Evolutionary conservation across 371 early-diverging fungal genomes (phyloP).

Genomic region (Mucor plumbeus): DNA sequence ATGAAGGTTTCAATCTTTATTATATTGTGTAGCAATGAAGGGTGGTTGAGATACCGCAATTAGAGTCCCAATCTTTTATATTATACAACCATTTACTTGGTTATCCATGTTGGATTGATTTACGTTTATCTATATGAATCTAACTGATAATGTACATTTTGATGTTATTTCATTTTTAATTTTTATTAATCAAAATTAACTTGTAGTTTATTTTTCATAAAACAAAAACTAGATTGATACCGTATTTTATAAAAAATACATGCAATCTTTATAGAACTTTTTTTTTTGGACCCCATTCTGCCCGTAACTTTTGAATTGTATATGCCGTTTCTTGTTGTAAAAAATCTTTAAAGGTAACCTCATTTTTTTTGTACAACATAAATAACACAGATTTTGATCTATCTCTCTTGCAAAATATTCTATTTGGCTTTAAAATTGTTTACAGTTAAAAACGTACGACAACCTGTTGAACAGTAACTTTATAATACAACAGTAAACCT

Average conservation of each 20-base stretch:
- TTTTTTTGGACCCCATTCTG: no score
- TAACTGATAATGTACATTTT: no score
- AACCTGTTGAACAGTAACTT: constrained; percentile 5
- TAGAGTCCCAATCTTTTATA: not conserved
- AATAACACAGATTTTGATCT: constrained; percentile 4
- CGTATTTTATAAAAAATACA: no score
- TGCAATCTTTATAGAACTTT: not conserved
- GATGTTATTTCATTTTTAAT: no score
- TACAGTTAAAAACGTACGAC: constrained; percentile 7
- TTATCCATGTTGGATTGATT: no score
- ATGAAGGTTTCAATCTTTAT: not conserved
- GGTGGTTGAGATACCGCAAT: not conserved
- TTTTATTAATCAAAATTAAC: not conserved
- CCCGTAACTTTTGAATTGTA: no score
- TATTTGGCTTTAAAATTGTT: not conserved
- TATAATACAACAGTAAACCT: constrained; percentile 2
- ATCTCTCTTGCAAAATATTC: not conserved
- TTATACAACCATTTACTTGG: no score
- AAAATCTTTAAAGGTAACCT: not conserved
- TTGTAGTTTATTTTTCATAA: no score
- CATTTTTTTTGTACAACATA: constrained; percentile 1
- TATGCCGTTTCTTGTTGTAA: constrained; percentile 2
- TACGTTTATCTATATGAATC: no score
- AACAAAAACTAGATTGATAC: no score
- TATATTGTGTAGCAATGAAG: constrained; percentile 6